Base-by-base conservation (phyloP, 176 grass and related monocot species). In the Eremochloa ophiuroides region DNA sequence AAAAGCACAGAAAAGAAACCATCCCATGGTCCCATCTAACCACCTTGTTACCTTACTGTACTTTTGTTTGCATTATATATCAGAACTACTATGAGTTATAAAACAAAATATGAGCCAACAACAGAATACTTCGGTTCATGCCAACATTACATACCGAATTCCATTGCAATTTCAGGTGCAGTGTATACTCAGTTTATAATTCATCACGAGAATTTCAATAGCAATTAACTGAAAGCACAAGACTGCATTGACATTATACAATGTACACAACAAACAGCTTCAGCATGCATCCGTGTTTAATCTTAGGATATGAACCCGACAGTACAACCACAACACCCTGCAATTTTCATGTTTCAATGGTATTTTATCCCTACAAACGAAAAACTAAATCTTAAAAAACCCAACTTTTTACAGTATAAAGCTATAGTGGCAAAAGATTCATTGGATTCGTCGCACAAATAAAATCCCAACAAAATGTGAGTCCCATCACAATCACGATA, bases 311-410 rank as follows among this genome's bases (percentile, higher is more conserved):
- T 41, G 11, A 70, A 70, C 9, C 4, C 6, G 62, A 37, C 4
- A 69, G 42, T 26, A 82, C 33, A 69, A 23, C 38, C 12, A 69
- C 28, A 27, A 51, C 62, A 56, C 20, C 22, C n/a, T 10, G 35
- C 16, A 78, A 65, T 50, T 72, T 65, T 62, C 35, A 88, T 41
- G 17, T 71, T 82, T 72, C 3, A 41, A 28, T 4, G 0, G 13
- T 25, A 60, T 15, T 18, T 39, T 3, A 28, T 4, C 20, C n/a
- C 14, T 1, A 27, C 4, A 73, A 59, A 43, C 4, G 2, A 44
- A 72, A 44, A 27, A 60, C 8, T 11, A 37, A 83, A 83, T 8
- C 43, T 1, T 73, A 88, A 59, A 88, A 26, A 74, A n/a, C 1
- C 9, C 34, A 23, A 23, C 68, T 66, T 63, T 55, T 74, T 15